Evolutionary conservation across 2,329 filamentous ascomycete genomes (phyloP), one percentile per base, ranked within the genome.

Genomic region (Diaporthe citriasiana): DNA sequence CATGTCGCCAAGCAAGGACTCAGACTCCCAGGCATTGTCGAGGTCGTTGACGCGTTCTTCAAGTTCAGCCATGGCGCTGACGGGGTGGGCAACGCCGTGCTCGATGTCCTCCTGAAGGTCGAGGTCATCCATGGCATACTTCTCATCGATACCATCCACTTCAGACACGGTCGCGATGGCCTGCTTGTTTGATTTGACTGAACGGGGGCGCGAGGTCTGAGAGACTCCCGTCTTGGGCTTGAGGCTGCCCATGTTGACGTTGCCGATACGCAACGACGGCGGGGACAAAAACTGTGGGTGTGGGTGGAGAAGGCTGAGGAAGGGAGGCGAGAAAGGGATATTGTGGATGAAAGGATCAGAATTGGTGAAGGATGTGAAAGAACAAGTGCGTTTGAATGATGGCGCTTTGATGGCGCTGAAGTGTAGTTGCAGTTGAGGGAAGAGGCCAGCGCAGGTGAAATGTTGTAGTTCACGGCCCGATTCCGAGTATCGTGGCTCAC

Each of bases 1-100:
- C 45, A 87, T 85, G 78, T 93, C 91, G 76, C 90, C 90, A 75
- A 91, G 91, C 3, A 93, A 82, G 35, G 90, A 93, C 76, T 92
- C 89, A 8, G 87, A 89, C 78, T 92, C 91, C 90, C 90, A 92
- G 17, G 87, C 87, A 68, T 89, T 88, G 73, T 83, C 83, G 6
- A 86, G 84, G 73, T 89, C 87, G 40, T 85, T 85, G 76, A 89
- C 85, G 77, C 86, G 84, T 76, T 88, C 86, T 76, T 89, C 87
- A 13, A 89, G 83, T 74, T 89, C 87, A 27, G 45, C 59, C 70
- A 71, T 71, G 19, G 33, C 70, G 50, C 76, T 81, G 53, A 82
- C 55, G 33, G 74, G 70, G 25, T 76, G 69, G 42, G 66, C 76
- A 50, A 76, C 76, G 12, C 75, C 73, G 51, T 75, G 73, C 73